phyloP scores from a whole-genome alignment of 768 basidiomycete genomes.

The Trametes meyenii region DNA sequence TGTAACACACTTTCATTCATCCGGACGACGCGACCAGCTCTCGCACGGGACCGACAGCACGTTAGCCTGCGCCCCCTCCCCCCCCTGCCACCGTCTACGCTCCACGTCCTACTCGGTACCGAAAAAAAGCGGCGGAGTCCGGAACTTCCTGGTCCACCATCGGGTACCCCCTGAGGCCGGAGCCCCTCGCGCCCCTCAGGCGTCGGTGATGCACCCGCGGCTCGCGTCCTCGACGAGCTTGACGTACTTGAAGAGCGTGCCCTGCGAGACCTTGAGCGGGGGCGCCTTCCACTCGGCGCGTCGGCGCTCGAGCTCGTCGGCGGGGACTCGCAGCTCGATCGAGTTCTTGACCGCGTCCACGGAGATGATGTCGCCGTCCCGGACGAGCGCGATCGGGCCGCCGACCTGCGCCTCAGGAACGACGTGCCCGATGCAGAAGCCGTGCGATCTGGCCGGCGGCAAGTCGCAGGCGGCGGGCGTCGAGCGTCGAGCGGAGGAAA shows the following conservation, averaged over 20 bases:
- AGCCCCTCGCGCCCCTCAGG: slow-evolving; percentile 41
- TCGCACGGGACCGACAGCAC: slow-evolving; percentile 9
- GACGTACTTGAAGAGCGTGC: slow-evolving; percentile 87
- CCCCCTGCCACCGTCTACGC: slow-evolving; percentile 13
- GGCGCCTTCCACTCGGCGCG: slow-evolving; percentile 79
- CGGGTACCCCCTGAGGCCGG: neutral
- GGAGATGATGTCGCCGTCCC: slow-evolving; percentile 84
- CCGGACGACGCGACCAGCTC: neutral
- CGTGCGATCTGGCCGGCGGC: slow-evolving; percentile 72
- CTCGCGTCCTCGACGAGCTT: slow-evolving; percentile 90
- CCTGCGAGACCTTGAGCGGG: slow-evolving; percentile 80
- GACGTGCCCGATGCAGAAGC: slow-evolving; percentile 96
- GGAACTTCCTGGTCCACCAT: neutral
- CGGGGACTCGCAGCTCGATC: slow-evolving; percentile 74
- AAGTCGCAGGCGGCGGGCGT: neutral
- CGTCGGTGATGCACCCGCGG: slow-evolving; percentile 90
- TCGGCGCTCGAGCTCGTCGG: slow-evolving; percentile 77
- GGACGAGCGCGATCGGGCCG: slow-evolving; percentile 88
- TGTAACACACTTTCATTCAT: slow-evolving; percentile 16
- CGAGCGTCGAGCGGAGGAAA: slow-evolving; percentile 11
- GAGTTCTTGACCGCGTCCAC: slow-evolving; percentile 90
- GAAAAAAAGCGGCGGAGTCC: neutral
- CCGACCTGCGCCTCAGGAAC: slow-evolving; percentile 95
- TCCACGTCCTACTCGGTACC: slow-evolving; percentile 11
- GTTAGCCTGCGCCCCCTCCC: slow-evolving; percentile 3